These are phyloP conservation scores for Fraxinus greggii DNA, from an alignment of 305 asterid species.

Conservation along the genomic window DNA sequence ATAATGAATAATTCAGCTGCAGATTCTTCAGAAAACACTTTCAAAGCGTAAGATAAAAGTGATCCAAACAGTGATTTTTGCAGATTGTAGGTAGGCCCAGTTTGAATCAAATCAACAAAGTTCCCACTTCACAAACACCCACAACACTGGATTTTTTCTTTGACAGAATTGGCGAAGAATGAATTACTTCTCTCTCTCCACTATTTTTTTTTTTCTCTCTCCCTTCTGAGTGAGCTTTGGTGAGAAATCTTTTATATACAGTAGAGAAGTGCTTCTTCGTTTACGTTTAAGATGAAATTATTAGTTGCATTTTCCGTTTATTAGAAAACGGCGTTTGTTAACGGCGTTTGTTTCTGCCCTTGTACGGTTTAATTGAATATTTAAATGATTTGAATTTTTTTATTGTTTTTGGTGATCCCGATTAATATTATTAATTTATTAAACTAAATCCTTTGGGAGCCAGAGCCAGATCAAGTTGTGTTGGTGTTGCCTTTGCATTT, in stretches of 20 bases:
- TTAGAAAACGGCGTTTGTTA: slow-evolving; percentile 30
- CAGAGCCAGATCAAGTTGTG: slow-evolving; percentile 26
- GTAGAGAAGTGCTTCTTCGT: not conserved
- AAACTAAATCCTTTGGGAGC: slow-evolving; percentile 53
- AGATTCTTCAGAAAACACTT: slow-evolving; percentile 35
- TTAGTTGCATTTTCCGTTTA: slow-evolving; percentile 25
- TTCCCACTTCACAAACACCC: slow-evolving; percentile 30
- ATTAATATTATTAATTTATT: slow-evolving; percentile 53
- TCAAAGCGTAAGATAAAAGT: slow-evolving; percentile 44
- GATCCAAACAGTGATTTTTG: slow-evolving; percentile 47
- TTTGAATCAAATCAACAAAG: slow-evolving; percentile 30
- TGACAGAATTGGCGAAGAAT: not conserved
- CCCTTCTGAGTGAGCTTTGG: not conserved
- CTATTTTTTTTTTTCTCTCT: not conserved
- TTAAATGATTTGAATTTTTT: slow-evolving; percentile 4
- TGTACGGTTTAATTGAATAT: slow-evolving; percentile 26
- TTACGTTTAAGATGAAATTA: not conserved
- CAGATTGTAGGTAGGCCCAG: slow-evolving; percentile 47
- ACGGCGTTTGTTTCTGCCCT: slow-evolving; percentile 51
- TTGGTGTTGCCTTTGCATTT: not conserved
- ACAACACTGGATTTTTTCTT: not conserved
- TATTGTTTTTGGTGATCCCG: slow-evolving; percentile 74
- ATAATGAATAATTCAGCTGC: slow-evolving; percentile 53
- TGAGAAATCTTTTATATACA: not conserved
- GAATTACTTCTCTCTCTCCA: slow-evolving; percentile 23